Conservation (phyloP, 179 eudicot genomes). For the Spergularia azorica region DNA sequence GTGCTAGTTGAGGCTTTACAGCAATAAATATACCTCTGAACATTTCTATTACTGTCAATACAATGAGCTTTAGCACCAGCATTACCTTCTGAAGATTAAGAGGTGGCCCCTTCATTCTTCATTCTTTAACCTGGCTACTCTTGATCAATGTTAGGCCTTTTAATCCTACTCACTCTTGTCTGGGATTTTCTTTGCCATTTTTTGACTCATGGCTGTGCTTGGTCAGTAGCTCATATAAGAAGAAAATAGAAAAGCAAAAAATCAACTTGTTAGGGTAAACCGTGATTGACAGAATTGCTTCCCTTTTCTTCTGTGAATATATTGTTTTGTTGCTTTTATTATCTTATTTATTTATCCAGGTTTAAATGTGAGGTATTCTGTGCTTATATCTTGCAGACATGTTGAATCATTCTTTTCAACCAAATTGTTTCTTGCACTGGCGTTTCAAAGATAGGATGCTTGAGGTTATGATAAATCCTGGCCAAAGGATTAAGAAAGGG, state of each 20-base stretch:
- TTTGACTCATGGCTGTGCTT: neutral
- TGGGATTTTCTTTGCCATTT: too few species aligned
- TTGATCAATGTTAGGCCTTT: too few species aligned
- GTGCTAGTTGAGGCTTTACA: too few species aligned
- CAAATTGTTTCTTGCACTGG: constrained; percentile 99
- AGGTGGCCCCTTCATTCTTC: too few species aligned
- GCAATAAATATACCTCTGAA: too few species aligned
- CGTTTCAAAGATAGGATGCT: constrained; percentile 98
- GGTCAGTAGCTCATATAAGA: constrained; percentile 2
- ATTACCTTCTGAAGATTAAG: too few species aligned
- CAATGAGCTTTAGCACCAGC: too few species aligned
- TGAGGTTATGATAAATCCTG: constrained; percentile 98
- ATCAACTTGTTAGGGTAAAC: too few species aligned
- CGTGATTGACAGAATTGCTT: neutral
- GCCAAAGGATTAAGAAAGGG: constrained; percentile 74
- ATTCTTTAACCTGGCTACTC: too few species aligned
- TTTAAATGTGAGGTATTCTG: neutral
- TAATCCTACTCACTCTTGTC: too few species aligned
- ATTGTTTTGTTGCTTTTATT: neutral
- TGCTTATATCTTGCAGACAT: constrained; percentile 57
- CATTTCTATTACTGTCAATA: too few species aligned
- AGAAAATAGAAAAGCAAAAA: neutral
- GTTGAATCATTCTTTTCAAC: constrained; percentile 93
- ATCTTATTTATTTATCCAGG: neutral
- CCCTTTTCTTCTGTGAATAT: neutral